Percentiles rank a stretch among this genome's conserved stretches.
These are phyloP conservation scores for Phytophthora brassicae DNA, from an alignment of 352 stramenopile genomes.

Conservation along the genomic window DNA sequence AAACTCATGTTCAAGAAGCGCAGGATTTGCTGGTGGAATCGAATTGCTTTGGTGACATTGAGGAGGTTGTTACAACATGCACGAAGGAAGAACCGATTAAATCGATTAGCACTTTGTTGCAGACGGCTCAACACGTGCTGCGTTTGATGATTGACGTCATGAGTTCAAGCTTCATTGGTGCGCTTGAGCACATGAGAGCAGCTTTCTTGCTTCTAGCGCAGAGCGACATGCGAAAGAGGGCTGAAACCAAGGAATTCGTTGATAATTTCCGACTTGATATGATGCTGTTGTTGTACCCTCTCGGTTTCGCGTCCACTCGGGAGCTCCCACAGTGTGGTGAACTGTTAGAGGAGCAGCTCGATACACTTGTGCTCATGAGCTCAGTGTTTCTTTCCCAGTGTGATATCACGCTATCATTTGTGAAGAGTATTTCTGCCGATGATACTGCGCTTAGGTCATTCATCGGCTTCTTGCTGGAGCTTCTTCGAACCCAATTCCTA, in stretches of 20 bases:
- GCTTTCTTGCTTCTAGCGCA: conserved; percentile 16
- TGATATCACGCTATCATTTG: conserved; percentile 18
- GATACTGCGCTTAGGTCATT: background rate
- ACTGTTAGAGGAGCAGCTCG: conserved; percentile 44
- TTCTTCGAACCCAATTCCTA: conserved; percentile 22
- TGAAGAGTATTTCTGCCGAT: background rate
- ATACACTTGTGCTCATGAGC: conserved; percentile 45
- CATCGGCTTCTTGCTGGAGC: conserved; percentile 13
- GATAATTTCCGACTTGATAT: conserved; percentile 23
- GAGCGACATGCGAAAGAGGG: background rate
- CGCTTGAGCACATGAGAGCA: conserved; percentile 47
- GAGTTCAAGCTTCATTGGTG: conserved; percentile 54
- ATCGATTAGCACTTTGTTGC: conserved; percentile 1
- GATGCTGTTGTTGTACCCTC: conserved; percentile 41
- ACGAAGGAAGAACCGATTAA: background rate
- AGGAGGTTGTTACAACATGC: conserved; percentile 10
- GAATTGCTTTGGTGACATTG: conserved; percentile 32
- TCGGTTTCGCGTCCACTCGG: conserved; percentile 31
- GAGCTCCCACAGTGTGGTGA: conserved; percentile 46
- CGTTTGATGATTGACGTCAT: conserved; percentile 57
- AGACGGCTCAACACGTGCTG: conserved; percentile 35
- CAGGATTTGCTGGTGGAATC: conserved; percentile 43
- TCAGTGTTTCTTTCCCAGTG: conserved; percentile 52
- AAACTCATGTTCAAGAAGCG: conserved; percentile 39
- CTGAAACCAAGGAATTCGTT: background rate